Evolutionary conservation across 441 rosid genomes (phyloP), one percentile per base, ranked within the genome.

Genomic region (Melastoma candidum): DNA sequence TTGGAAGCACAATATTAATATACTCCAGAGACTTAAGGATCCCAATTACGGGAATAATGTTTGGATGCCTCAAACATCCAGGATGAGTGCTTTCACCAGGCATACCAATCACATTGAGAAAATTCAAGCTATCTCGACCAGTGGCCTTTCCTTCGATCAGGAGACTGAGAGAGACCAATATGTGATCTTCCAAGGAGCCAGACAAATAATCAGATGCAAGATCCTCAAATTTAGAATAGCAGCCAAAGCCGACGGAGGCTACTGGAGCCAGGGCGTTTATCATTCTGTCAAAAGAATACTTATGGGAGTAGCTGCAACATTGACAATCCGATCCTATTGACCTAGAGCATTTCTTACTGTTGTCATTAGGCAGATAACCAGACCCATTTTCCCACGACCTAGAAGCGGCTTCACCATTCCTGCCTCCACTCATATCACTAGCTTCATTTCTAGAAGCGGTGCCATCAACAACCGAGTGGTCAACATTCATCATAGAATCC

Each of bases 21-120:
- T 65, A 59, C 53, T 54, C 72, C 53, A 79, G 58, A 53, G 85
- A 62, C 47, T 71, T 76, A 27, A 87, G 66, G 69, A 83, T 60
- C 26, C 95, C 95, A 58, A 92, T 66, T 26, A 85, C 55, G 46
- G 98, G 96, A 46, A 72, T 71, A 55, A 87, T 61, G 62, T 87
- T 92, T 27, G 98, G 98, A 73, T 92, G 98, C 75, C 98, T 82
- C 54, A 84, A 67, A 72, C 77, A 67, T 54, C 68, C 82, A 48
- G 84, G 80, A 61, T 74, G 47, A 52, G 66, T 60, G 52, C 61
- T 61, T 29, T 78, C 82, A 46, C 75, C 81, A 61, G 88, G 92
- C 63, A 80, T 53, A 65, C 97, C 95, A 51, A 87, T 61, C 26
- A 81, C 68, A 64, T 65, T 74, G 63, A 90, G 72, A 56, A 83